phyloP scores from a whole-genome alignment of 2,329 filamentous ascomycete species.

The Aspergillus aculeatinus region DNA sequence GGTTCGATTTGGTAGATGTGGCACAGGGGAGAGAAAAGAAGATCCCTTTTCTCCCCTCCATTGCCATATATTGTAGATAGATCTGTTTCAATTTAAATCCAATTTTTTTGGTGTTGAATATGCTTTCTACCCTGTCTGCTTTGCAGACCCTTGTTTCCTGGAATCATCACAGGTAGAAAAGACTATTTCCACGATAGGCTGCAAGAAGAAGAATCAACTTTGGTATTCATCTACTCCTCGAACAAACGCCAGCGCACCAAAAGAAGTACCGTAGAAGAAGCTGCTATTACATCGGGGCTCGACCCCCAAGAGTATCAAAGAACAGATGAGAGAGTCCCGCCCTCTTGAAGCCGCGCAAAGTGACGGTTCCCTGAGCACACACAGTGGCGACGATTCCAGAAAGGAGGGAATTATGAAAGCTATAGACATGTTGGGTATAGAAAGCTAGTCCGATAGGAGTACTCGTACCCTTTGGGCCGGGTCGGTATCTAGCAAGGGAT shows the following conservation, averaged over 20 bases:
- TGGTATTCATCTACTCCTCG: no score
- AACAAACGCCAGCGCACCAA: no score
- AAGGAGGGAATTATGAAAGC: neutral
- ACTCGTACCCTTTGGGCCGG: constrained; percentile 8
- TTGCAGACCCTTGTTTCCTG: no score
- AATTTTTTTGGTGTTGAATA: neutral
- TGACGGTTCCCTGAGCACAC: neutral
- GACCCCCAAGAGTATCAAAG: no score
- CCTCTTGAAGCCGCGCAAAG: neutral
- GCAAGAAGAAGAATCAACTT: no score
- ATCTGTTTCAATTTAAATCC: neutral
- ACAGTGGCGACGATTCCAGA: neutral
- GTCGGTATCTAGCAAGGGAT: neutral
- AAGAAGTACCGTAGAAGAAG: no score
- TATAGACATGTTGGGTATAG: constrained; percentile 5
- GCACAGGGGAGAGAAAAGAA: neutral
- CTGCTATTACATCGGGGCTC: no score
- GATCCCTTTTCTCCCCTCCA: neutral
- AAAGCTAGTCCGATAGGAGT: neutral
- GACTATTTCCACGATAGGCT: no score
- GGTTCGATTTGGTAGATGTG: neutral
- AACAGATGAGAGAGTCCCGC: neutral
- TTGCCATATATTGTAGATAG: neutral
- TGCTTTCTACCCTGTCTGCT: neutral
- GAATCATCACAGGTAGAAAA: no score